phyloP scores from a whole-genome alignment of 352 stramenopile species.

The Thalassiosira mediterranea region DNA sequence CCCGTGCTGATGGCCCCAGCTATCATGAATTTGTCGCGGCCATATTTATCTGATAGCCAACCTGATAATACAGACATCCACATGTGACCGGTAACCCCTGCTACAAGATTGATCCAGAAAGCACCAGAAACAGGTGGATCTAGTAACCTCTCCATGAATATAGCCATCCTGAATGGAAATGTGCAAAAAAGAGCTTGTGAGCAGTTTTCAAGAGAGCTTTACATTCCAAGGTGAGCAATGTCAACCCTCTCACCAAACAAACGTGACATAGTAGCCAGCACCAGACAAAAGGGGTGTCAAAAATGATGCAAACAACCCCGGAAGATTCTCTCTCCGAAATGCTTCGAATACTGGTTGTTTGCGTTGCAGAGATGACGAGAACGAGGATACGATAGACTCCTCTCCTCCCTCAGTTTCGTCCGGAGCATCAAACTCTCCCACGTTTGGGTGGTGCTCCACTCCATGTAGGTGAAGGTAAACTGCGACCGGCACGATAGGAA shows the following conservation, averaged over 20 bases:
- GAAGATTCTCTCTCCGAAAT: constrained; percentile 57
- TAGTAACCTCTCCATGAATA: constrained; percentile 71
- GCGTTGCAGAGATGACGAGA: neutral
- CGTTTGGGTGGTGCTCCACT: constrained; percentile 46
- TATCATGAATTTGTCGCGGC: constrained; percentile 58
- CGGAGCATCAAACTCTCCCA: constrained; percentile 40
- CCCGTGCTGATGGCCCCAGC: constrained; percentile 33
- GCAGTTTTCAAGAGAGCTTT: neutral
- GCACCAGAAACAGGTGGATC: constrained; percentile 57
- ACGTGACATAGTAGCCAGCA: too few species aligned
- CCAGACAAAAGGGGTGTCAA: constrained; percentile 48
- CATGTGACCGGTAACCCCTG: constrained; percentile 44
- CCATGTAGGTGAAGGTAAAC: constrained; percentile 44
- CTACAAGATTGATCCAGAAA: constrained; percentile 72
- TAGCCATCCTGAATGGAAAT: constrained; percentile 66
- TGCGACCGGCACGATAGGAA: constrained; percentile 55
- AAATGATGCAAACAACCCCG: constrained; percentile 45
- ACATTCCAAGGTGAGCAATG: neutral
- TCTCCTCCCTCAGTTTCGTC: constrained; percentile 1
- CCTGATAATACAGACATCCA: constrained; percentile 55
- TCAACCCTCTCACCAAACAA: constrained; percentile 43
- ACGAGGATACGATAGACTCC: neutral
- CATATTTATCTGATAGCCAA: constrained; percentile 57
- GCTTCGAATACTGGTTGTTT: constrained; percentile 58
- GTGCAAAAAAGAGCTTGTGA: constrained; percentile 56